Conservation (phyloP, 805 yeast genomes). For the Lipomyces lipofer region DNA sequence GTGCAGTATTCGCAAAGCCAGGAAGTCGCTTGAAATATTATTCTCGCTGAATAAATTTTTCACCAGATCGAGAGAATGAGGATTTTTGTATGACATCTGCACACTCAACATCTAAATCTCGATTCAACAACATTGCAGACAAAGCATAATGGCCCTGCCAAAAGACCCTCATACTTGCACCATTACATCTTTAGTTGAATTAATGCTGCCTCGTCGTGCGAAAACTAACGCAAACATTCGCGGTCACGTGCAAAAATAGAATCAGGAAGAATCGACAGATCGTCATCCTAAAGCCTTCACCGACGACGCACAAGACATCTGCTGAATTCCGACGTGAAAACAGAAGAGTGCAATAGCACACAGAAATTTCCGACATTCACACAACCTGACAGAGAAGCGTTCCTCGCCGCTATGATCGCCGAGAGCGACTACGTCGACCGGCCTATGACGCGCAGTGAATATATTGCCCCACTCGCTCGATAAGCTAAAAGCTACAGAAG, state of each 20-base stretch:
- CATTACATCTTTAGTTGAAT: no score
- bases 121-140: no score
- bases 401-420: slow-evolving; percentile 25
- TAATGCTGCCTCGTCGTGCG: no score
- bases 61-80: no score
- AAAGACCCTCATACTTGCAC: no score
- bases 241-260: neutral
- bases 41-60: no score
- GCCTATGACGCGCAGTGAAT: slow-evolving; percentile 29
- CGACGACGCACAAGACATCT: neutral
- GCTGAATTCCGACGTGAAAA: slow-evolving; percentile 1
- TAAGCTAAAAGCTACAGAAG: neutral
- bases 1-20: no score
- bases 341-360: slow-evolving; percentile 1
- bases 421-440: slow-evolving; percentile 31
- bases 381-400: slow-evolving; percentile 17
- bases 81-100: no score
- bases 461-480: slow-evolving; percentile 22
- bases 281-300: neutral
- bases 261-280: neutral
- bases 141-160: no score
- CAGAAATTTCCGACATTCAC: slow-evolving; percentile 13
- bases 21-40: no score
- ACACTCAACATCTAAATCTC: no score
- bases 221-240: no score